These are phyloP conservation scores for Arabis alpina DNA, from an alignment of 345 rosid species.

Conservation along the genomic window DNA sequence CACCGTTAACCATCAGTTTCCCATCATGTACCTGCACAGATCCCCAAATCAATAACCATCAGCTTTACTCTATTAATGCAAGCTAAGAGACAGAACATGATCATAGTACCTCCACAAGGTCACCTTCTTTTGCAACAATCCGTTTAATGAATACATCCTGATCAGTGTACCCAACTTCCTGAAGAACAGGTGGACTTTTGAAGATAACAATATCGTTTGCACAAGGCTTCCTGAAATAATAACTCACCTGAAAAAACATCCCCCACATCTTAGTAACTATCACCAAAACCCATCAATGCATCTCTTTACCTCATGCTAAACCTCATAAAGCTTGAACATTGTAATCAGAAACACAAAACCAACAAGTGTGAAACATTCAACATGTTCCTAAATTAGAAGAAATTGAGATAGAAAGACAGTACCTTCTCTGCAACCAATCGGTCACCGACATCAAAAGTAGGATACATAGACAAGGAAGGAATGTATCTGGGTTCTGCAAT, in stretches of 20 bases:
- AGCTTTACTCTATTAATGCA: not conserved
- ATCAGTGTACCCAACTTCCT: conserved; percentile 90
- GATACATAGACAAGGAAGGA: conserved; percentile 99
- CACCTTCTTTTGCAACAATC: conserved; percentile 91
- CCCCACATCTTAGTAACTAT: not conserved
- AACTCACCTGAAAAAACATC: conserved; percentile 63
- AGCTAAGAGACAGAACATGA: not conserved
- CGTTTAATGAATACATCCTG: conserved; percentile 95
- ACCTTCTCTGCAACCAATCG: conserved; percentile 96
- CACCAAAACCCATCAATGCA: conserved; percentile 10
- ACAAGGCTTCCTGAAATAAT: conserved; percentile 92
- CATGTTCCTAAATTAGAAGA: not conserved
- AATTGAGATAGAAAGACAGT: not conserved
- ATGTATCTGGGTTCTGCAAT: conserved; percentile 95
- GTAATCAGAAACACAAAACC: too few species aligned
- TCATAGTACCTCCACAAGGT: conserved; percentile 75
- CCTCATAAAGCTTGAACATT: not conserved
- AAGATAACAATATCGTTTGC: conserved; percentile 91
- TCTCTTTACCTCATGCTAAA: conserved; percentile 25
- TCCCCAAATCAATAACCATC: not conserved
- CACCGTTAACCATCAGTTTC: conserved; percentile 80
- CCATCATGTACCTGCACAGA: conserved; percentile 58
- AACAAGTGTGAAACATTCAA: too few species aligned
- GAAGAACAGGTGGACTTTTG: conserved; percentile 94
- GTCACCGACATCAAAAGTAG: conserved; percentile 96